Evolutionary conservation across 2,329 filamentous ascomycete species (phyloP).

Genomic region (Simplicillium aogashimaense): DNA sequence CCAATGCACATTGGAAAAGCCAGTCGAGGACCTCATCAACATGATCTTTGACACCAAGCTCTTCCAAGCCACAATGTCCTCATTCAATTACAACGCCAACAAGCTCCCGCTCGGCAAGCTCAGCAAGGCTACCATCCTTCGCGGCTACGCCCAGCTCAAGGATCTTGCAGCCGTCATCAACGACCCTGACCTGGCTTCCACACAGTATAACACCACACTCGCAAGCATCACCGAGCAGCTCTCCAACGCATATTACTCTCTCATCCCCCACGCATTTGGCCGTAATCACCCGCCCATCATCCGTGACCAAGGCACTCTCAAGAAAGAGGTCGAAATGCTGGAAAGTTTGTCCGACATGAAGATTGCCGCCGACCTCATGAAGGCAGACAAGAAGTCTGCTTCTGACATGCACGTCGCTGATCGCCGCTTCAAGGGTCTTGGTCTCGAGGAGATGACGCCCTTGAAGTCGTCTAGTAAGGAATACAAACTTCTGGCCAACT

Average conservation of each 20-base stretch:
- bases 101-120: constrained; percentile 80
- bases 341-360: constrained; percentile 82
- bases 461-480: constrained; percentile 50
- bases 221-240: constrained; percentile 44
- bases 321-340: constrained; percentile 68
- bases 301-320: constrained; percentile 42
- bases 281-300: constrained; percentile 65
- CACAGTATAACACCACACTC: constrained; percentile 28
- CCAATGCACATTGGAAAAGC: constrained; percentile 46
- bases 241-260: constrained; percentile 70
- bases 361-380: constrained; percentile 69
- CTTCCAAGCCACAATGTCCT: constrained; percentile 56
- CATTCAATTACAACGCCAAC: constrained; percentile 60
- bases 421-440: constrained; percentile 60
- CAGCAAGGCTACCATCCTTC: constrained; percentile 65
- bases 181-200: constrained; percentile 33
- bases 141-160: constrained; percentile 69
- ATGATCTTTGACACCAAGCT: constrained; percentile 76
- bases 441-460: constrained; percentile 66
- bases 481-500: constrained; percentile 53
- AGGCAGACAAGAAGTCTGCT: constrained; percentile 35
- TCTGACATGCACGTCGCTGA: constrained; percentile 56
- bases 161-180: constrained; percentile 60
- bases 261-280: constrained; percentile 76
- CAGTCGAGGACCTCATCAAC: constrained; percentile 60